A percentile compares a stretch with the other conserved stretches of the same genome.
Evolutionary conservation across 345 rosid species (phyloP).

Genomic region (Moricandia moricandioides): DNA sequence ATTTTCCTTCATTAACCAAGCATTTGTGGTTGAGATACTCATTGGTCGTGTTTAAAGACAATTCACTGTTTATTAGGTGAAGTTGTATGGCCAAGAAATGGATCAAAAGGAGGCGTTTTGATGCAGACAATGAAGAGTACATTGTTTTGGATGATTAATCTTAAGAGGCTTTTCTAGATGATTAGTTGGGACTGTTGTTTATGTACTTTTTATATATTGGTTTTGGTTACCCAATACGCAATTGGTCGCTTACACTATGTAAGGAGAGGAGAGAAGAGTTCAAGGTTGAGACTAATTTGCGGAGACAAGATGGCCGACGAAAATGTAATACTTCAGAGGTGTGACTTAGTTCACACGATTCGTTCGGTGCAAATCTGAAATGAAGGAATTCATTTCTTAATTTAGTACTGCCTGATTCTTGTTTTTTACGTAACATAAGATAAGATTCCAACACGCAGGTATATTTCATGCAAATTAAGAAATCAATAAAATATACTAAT

Average conservation of each 20-base stretch:
- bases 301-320: too few species aligned
- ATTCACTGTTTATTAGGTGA: not conserved
- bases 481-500: too few species aligned
- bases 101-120: not conserved
- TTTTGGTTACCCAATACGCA: too few species aligned
- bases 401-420: not conserved
- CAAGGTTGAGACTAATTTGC: too few species aligned
- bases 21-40: not conserved
- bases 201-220: not conserved
- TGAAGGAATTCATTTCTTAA: not conserved
- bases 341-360: not conserved
- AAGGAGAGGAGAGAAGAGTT: too few species aligned
- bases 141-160: not conserved
- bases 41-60: not conserved
- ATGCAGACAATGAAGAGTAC: not conserved
- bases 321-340: too few species aligned
- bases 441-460: too few species aligned
- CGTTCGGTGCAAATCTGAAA: not conserved
- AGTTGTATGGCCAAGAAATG: conserved; percentile 6
- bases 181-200: not conserved
- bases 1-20: not conserved
- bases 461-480: too few species aligned
- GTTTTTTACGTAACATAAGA: too few species aligned
- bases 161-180: not conserved
- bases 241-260: too few species aligned